Conservation (phyloP, 139 green algal genomes). For the Chlamydomonas urium region DNA sequence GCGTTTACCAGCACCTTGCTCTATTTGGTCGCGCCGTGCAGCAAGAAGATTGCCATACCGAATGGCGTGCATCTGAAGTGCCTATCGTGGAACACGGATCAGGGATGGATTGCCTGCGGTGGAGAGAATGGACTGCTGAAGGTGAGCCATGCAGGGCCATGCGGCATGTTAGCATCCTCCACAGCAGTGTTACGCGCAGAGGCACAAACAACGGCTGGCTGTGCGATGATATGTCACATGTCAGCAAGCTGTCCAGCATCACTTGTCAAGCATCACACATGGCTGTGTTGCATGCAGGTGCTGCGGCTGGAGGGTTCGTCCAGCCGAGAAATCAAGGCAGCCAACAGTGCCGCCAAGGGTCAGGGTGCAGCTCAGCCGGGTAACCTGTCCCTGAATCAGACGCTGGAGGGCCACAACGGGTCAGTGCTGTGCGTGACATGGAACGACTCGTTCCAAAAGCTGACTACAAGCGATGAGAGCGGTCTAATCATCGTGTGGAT, state of each 20-base stretch:
- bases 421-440: constrained; percentile 59
- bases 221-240: neutral
- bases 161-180: too few species aligned
- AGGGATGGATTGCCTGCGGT: constrained; percentile 75
- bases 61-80: constrained; percentile 62
- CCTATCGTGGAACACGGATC: constrained; percentile 67
- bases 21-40: constrained; percentile 28
- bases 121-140: constrained; percentile 77
- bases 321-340: constrained; percentile 30
- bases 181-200: neutral
- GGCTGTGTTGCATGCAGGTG: constrained; percentile 31
- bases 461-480: constrained; percentile 73
- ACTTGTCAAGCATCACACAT: neutral
- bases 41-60: constrained; percentile 87
- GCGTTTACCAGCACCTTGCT: neutral
- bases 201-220: neutral
- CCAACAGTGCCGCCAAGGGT: constrained; percentile 22
- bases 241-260: neutral
- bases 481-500: constrained; percentile 88
- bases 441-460: constrained; percentile 75
- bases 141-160: constrained; percentile 36
- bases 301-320: constrained; percentile 46
- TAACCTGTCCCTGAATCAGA: constrained; percentile 71
- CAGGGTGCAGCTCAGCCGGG: constrained; percentile 17
- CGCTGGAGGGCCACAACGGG: constrained; percentile 71